These are phyloP conservation scores for Knufia fluminis DNA, from an alignment of 2,329 filamentous ascomycete genomes.

Conservation along the genomic window DNA sequence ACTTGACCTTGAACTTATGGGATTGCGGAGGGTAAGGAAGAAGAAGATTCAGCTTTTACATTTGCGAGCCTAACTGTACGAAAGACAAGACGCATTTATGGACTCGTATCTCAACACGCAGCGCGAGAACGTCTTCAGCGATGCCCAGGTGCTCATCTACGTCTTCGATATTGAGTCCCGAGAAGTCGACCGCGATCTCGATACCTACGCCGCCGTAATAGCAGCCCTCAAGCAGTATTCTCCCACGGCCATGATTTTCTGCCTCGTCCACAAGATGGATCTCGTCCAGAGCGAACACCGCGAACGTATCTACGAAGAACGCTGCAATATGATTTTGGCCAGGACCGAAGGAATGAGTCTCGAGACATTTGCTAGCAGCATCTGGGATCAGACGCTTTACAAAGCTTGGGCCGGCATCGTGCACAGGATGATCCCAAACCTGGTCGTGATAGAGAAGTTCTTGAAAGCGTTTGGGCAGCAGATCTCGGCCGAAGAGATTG, in stretches of 20 bases:
- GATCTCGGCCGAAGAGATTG: conserved; percentile 85
- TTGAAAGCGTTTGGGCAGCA: conserved; percentile 72
- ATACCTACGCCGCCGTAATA: conserved; percentile 86
- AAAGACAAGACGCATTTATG: conserved; percentile 91
- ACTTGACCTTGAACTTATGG: conserved; percentile 94
- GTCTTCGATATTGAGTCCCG: conserved; percentile 97
- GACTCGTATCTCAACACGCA: conserved; percentile 96
- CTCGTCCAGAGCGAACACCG: conserved; percentile 73
- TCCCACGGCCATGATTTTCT: conserved; percentile 72
- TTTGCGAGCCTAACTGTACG: too few relatives aligned
- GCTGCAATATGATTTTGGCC: conserved; percentile 64
- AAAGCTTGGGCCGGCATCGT: conserved; percentile 98
- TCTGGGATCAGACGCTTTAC: conserved; percentile 97
- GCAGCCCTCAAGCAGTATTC: conserved; percentile 81
- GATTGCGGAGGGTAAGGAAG: conserved; percentile 77
- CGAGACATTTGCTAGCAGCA: conserved; percentile 86
- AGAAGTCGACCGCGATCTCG: conserved; percentile 85
- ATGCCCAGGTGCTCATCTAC: conserved; percentile 75
- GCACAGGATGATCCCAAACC: conserved; percentile 92
- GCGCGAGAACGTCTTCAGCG: conserved; percentile 90
- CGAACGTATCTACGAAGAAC: conserved; percentile 74
- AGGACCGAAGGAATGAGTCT: conserved; percentile 66
- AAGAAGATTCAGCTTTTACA: too few relatives aligned
- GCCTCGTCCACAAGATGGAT: conserved; percentile 98
- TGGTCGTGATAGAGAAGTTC: conserved; percentile 77